Conservation (phyloP, 768 basidiomycete genomes). For the Ephemerocybe angulata region DNA sequence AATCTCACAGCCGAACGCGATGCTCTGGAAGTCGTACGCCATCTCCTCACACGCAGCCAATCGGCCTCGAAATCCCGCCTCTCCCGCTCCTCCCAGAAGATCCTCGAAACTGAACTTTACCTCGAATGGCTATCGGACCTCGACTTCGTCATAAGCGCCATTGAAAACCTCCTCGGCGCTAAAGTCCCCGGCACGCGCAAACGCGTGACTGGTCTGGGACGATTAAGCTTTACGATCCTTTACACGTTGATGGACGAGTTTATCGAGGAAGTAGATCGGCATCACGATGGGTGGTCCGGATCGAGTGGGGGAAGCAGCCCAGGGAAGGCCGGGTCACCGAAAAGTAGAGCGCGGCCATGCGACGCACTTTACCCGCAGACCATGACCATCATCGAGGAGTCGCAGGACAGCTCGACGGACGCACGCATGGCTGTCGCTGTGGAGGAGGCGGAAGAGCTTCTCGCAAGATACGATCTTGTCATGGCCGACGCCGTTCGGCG, state of each 20-base stretch:
- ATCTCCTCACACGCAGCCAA: constrained; percentile 32
- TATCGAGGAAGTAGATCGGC: constrained; percentile 40
- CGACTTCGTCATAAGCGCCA: constrained; percentile 33
- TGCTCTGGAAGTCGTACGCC: constrained; percentile 21
- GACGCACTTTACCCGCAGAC: constrained; percentile 30
- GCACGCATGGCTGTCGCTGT: constrained; percentile 36
- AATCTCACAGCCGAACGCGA: constrained; percentile 11
- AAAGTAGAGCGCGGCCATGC: too few relatives aligned
- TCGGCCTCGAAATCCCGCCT: constrained; percentile 27
- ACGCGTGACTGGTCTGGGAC: constrained; percentile 35
- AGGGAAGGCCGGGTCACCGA: not conserved
- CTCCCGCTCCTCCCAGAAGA: constrained; percentile 23
- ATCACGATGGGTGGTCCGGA: constrained; percentile 40
- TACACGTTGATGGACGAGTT: constrained; percentile 42
- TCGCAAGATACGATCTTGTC: constrained; percentile 34
- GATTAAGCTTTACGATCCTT: constrained; percentile 37
- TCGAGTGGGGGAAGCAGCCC: constrained; percentile 25
- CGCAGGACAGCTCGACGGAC: constrained; percentile 39
- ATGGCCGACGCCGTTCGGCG: constrained; percentile 34
- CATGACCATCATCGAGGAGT: constrained; percentile 44
- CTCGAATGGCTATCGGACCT: constrained; percentile 38
- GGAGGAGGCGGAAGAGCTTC: constrained; percentile 29
- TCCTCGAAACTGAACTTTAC: constrained; percentile 42
- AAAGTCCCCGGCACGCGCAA: constrained; percentile 35
- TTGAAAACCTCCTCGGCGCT: constrained; percentile 36